A percentile compares a stretch with the other conserved stretches of the same genome.
These are phyloP conservation scores for Exophiala oligosperma DNA, from an alignment of 2,329 filamentous ascomycete genomes.

Conservation along the genomic window DNA sequence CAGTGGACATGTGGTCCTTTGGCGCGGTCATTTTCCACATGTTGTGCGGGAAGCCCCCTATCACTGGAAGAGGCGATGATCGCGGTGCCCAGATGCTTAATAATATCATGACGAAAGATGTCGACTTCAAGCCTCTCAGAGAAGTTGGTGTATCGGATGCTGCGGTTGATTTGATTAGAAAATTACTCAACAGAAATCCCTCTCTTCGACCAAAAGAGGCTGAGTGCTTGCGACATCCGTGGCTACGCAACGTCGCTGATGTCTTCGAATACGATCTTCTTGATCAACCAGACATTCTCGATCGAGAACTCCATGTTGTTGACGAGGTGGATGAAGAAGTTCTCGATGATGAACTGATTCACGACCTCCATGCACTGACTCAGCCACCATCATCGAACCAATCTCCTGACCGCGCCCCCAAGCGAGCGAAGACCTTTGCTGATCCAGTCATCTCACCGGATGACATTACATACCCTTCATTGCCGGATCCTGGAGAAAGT, in stretches of 20 bases:
- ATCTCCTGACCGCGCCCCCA: constrained; percentile 32
- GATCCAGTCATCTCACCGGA: constrained; percentile 22
- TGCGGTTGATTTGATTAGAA: constrained; percentile 71
- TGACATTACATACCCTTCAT: constrained; percentile 43
- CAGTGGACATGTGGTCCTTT: constrained; percentile 94
- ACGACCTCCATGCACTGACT: constrained; percentile 24
- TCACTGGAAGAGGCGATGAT: constrained; percentile 72
- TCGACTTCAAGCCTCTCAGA: constrained; percentile 67
- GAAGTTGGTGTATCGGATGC: constrained; percentile 59
- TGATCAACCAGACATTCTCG: constrained; percentile 50
- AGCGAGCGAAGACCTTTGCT: constrained; percentile 30
- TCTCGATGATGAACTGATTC: constrained; percentile 25
- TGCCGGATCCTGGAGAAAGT: constrained; percentile 39
- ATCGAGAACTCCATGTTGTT: constrained; percentile 37
- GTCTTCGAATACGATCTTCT: constrained; percentile 59
- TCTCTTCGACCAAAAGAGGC: constrained; percentile 71
- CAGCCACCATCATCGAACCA: constrained; percentile 21
- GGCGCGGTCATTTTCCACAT: constrained; percentile 88
- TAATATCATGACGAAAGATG: constrained; percentile 76
- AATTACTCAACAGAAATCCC: constrained; percentile 82
- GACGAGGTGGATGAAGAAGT: constrained; percentile 35
- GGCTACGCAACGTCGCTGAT: constrained; percentile 62
- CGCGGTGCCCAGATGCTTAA: constrained; percentile 74
- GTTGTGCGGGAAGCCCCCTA: constrained; percentile 78
- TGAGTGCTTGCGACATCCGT: constrained; percentile 69